A percentile compares a stretch with the other conserved stretches of the same genome.
Conservation (phyloP, 352 stramenopile genomes). For the Pythium biforme region DNA sequence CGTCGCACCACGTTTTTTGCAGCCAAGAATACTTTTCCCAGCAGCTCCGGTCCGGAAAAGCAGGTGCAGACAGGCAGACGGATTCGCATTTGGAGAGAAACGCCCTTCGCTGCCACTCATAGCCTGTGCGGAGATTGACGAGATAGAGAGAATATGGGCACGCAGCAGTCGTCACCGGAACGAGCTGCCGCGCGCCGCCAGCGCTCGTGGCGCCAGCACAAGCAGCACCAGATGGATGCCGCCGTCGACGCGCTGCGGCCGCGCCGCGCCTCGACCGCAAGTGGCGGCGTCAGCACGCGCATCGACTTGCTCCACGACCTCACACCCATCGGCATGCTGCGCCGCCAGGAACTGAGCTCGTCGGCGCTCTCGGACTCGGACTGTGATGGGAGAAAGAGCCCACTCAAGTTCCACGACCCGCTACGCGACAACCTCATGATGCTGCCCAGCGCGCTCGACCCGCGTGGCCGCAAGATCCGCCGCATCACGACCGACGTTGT, state of each 20-base stretch:
- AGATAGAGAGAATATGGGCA: conserved; percentile 14
- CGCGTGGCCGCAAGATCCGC: conserved; percentile 49
- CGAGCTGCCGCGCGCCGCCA: neutral
- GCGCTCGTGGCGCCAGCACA: conserved; percentile 11
- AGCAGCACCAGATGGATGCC: neutral
- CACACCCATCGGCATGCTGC: conserved; percentile 14
- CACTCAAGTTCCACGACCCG: conserved; percentile 28
- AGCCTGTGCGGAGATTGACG: neutral
- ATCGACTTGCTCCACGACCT: conserved; percentile 17
- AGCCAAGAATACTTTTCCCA: neutral
- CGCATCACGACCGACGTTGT: conserved; percentile 49
- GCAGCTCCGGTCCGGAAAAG: neutral
- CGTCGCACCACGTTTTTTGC: conserved; percentile 5
- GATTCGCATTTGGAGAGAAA: conserved; percentile 1
- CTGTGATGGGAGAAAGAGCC: neutral
- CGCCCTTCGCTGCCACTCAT: neutral
- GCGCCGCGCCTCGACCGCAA: conserved; percentile 5
- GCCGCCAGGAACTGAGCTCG: conserved; percentile 23
- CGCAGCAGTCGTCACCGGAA: conserved; percentile 25
- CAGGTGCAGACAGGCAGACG: neutral
- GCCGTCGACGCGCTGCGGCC: conserved; percentile 4
- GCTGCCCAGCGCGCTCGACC: conserved; percentile 52
- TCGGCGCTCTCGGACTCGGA: conserved; percentile 10
- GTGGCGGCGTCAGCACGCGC: neutral
- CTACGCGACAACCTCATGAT: conserved; percentile 44